These are phyloP conservation scores for Symbiotaphrina buchneri DNA, from an alignment of 495 filamentous ascomycete species.

Conservation along the genomic window DNA sequence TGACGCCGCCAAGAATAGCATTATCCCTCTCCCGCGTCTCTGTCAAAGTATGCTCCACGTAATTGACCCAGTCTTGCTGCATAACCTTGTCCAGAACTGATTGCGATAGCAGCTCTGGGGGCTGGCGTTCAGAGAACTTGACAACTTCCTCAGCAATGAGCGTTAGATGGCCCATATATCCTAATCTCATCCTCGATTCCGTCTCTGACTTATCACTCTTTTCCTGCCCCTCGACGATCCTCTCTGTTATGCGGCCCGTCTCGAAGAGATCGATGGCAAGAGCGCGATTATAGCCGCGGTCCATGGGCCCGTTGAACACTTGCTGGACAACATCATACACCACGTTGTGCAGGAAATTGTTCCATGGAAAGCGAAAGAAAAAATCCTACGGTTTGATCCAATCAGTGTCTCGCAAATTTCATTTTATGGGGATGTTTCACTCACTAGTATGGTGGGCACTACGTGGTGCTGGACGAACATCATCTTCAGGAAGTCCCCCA, in stretches of 20 bases:
- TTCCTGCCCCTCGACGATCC: constrained; percentile 76
- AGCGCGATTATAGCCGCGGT: constrained; percentile 76
- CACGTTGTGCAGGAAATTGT: constrained; percentile 98
- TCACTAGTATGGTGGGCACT: constrained; percentile 84
- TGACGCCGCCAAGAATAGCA: constrained; percentile 89
- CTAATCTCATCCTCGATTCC: constrained; percentile 69
- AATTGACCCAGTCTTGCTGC: constrained; percentile 75
- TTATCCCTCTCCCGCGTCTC: constrained; percentile 94
- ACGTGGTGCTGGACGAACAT: constrained; percentile 88
- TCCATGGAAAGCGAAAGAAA: constrained; percentile 98
- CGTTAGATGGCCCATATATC: constrained; percentile 97
- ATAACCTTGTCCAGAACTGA: constrained; percentile 73
- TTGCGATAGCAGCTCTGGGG: constrained; percentile 66
- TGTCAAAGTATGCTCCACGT: constrained; percentile 82
- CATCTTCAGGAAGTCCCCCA: constrained; percentile 94
- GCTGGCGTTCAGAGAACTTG: constrained; percentile 90
- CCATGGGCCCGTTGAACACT: constrained; percentile 97
- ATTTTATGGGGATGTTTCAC: no score
- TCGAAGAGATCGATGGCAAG: constrained; percentile 90
- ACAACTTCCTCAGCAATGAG: constrained; percentile 97
- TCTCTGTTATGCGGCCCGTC: constrained; percentile 67
- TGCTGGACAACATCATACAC: constrained; percentile 99
- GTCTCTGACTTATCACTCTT: constrained; percentile 66
- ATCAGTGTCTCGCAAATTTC: no score
- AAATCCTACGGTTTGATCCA: constrained; percentile 34